phyloP scores from a whole-genome alignment of 2,329 filamentous ascomycete species.

The Claviceps digitariae region DNA sequence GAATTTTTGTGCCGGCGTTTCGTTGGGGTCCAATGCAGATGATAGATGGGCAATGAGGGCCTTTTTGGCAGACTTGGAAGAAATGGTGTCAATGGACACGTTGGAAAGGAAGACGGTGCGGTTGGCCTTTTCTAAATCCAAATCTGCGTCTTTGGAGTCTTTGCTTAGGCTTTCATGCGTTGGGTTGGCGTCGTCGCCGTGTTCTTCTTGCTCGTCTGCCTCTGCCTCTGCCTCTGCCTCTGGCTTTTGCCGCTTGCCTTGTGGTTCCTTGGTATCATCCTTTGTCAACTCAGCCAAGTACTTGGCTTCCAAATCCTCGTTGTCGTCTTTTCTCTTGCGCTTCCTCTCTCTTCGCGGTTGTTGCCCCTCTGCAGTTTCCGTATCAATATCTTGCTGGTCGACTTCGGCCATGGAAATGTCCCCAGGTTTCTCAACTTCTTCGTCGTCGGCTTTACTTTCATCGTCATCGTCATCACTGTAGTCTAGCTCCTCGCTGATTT shows the following conservation, averaged over 20 bases:
- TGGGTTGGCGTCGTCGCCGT: constrained; percentile 29
- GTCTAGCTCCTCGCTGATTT: constrained; percentile 13
- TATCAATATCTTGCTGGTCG: constrained; percentile 11
- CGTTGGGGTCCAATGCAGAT: constrained; percentile 50
- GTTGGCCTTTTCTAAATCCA: constrained; percentile 59
- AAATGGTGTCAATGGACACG: constrained; percentile 71
- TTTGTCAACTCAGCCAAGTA: constrained; percentile 55
- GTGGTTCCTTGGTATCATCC: constrained; percentile 42
- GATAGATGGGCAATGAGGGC: constrained; percentile 60
- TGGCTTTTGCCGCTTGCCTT: constrained; percentile 40
- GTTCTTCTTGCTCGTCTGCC: constrained; percentile 21
- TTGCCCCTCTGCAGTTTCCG: constrained; percentile 22
- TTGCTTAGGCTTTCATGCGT: constrained; percentile 45
- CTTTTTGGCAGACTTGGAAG: constrained; percentile 69
- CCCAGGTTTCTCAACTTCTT: constrained; percentile 1
- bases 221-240: constrained; percentile 5
- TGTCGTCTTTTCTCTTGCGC: constrained; percentile 52
- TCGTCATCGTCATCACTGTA: constrained; percentile 14
- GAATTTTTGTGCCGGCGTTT: constrained; percentile 52
- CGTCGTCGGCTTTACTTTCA: constrained; percentile 13
- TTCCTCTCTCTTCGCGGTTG: constrained; percentile 38
- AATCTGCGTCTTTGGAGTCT: constrained; percentile 53
- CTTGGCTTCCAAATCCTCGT: constrained; percentile 56
- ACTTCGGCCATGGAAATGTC: constrained; percentile 1
- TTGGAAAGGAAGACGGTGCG: constrained; percentile 92